Percentiles rank a stretch among this genome's conserved stretches.
Conservation (phyloP, 2,329 filamentous ascomycete genomes). For the Aspergillus calidoustus region DNA sequence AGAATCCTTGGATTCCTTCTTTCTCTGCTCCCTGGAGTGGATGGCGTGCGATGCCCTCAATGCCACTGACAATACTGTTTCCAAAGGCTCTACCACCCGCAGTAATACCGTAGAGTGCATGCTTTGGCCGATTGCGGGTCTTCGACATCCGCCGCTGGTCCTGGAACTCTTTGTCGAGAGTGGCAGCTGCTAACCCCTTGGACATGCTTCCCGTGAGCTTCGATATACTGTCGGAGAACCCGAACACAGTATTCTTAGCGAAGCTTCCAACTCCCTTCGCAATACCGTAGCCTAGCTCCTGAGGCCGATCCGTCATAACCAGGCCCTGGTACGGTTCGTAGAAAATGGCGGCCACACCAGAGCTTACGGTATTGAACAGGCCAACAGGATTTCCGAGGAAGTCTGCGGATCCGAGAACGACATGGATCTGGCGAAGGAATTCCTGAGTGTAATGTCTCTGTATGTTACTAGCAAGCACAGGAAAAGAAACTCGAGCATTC, state of each 20-base stretch:
- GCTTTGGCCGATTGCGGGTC: slow-evolving; percentile 91
- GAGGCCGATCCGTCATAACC: slow-evolving; percentile 92
- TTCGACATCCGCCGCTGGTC: slow-evolving; percentile 92
- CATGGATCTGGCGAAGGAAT: slow-evolving; percentile 92
- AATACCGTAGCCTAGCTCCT: slow-evolving; percentile 92
- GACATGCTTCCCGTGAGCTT: slow-evolving; percentile 97
- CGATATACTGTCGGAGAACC: slow-evolving; percentile 94
- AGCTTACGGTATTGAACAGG: slow-evolving; percentile 97
- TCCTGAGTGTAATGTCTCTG: slow-evolving; percentile 97
- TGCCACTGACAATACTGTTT: slow-evolving; percentile 87
- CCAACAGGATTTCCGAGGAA: slow-evolving; percentile 98
- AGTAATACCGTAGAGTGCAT: slow-evolving; percentile 94
- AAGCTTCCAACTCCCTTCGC: slow-evolving; percentile 97
- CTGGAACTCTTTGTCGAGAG: slow-evolving; percentile 98
- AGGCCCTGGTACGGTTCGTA: slow-evolving; percentile 99
- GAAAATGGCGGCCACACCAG: slow-evolving; percentile 96
- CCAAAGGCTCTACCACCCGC: slow-evolving; percentile 94
- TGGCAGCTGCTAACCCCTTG: slow-evolving; percentile 93
- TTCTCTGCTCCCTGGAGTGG: slow-evolving; percentile 95
- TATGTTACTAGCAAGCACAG: slow-evolving; percentile 81
- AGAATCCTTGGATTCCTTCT: slow-evolving; percentile 90
- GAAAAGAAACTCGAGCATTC: slow-evolving; percentile 88
- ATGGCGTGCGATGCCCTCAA: slow-evolving; percentile 90
- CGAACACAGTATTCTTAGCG: slow-evolving; percentile 98
- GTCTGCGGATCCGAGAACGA: slow-evolving; percentile 94